Percentiles rank a stretch among this genome's conserved stretches.
These are phyloP conservation scores for Rhizomucor miehei DNA, from an alignment of 371 early-diverging fungal genomes.

Conservation along the genomic window DNA sequence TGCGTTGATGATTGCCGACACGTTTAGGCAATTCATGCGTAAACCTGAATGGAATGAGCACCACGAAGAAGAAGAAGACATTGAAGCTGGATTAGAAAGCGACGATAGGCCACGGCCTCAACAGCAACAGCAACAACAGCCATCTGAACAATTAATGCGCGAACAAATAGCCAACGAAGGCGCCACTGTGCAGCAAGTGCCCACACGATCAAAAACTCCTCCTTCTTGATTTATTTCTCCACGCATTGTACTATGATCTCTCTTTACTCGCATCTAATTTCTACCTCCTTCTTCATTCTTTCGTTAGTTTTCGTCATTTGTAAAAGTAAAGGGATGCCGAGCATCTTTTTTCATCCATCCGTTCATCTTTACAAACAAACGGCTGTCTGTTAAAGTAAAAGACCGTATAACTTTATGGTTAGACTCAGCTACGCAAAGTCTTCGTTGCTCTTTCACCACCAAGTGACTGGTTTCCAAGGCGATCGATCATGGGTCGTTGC, in stretches of 20 bases:
- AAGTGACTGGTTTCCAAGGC: too few relatives aligned
- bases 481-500: background rate
- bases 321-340: too few relatives aligned
- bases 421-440: too few relatives aligned
- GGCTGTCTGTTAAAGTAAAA: too few relatives aligned
- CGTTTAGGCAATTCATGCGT: slow-evolving; percentile 49
- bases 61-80: slow-evolving; percentile 22
- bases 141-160: slow-evolving; percentile 22
- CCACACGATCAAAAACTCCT: slow-evolving; percentile 8
- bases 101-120: background rate
- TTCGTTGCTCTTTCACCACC: too few relatives aligned
- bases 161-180: slow-evolving; percentile 31
- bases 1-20: slow-evolving; percentile 51
- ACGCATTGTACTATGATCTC: background rate
- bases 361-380: too few relatives aligned
- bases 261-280: background rate
- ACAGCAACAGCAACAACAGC: slow-evolving; percentile 9
- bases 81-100: slow-evolving; percentile 9
- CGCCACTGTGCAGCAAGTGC: slow-evolving; percentile 23
- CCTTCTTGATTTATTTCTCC: slow-evolving; percentile 4
- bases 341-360: too few relatives aligned
- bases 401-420: too few relatives aligned
- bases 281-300: background rate
- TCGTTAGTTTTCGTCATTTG: too few relatives aligned
- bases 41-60: slow-evolving; percentile 52